phyloP scores from a whole-genome alignment of 768 basidiomycete genomes.

The Glaciozyma antarctica region DNA sequence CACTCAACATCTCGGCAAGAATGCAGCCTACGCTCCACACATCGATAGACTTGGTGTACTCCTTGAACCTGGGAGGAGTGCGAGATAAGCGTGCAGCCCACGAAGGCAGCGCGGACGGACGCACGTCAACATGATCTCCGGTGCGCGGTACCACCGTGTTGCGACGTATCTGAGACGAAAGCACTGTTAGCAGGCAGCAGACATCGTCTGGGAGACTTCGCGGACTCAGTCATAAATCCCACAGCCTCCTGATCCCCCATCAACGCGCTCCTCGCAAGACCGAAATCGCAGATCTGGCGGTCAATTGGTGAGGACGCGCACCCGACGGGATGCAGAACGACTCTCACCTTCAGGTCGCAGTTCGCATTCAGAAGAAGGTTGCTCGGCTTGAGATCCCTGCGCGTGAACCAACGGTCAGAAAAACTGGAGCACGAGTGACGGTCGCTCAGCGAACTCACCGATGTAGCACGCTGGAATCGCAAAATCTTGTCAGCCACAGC shows the following conservation, averaged over 20 bases:
- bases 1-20: conserved; percentile 81
- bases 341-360: conserved; percentile 36
- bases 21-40: conserved; percentile 44
- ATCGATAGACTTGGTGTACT: conserved; percentile 69
- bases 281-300: conserved; percentile 63
- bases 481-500: neutral
- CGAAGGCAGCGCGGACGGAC: neutral
- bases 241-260: conserved; percentile 45
- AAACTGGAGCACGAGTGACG: neutral
- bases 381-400: conserved; percentile 57
- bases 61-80: conserved; percentile 54
- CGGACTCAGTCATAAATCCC: conserved; percentile 62
- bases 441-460: too few relatives aligned
- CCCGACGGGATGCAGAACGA: conserved; percentile 55
- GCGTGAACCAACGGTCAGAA: conserved; percentile 48
- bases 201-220: neutral
- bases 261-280: conserved; percentile 39
- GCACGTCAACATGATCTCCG: conserved; percentile 91
- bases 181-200: neutral
- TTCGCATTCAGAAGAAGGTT: conserved; percentile 88
- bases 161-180: conserved; percentile 73
- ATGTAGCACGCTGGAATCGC: conserved; percentile 7
- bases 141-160: conserved; percentile 96
- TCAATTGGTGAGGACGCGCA: neutral
- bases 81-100: neutral